A percentile compares a stretch with the other conserved stretches of the same genome.
Evolutionary conservation across 192 early-diverging fungal species (phyloP).

Genomic region (Backusella liffmaniae): DNA sequence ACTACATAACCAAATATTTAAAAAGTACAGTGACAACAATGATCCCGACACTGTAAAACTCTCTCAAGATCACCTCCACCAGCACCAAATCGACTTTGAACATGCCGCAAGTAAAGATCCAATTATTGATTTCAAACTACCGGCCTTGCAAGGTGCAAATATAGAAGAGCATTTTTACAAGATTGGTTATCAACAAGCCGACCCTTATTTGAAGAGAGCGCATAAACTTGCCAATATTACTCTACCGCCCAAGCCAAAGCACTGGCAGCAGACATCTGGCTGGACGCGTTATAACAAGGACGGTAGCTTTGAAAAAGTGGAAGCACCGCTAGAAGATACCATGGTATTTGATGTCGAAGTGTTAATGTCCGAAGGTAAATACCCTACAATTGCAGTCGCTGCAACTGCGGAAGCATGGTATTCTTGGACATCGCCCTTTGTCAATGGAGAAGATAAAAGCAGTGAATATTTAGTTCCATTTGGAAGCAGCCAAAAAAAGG

Average conservation of each 20-base stretch:
- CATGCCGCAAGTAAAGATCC: not conserved
- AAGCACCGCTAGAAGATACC: conserved; percentile 55
- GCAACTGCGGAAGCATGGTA: conserved; percentile 81
- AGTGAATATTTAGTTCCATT: conserved; percentile 67
- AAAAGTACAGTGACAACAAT: not conserved
- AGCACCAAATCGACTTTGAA: not conserved
- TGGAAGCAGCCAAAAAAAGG: conserved; percentile 28
- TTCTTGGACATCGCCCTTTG: conserved; percentile 86
- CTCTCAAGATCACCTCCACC: not conserved
- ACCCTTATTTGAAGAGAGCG: conserved; percentile 57
- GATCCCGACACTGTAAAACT: not conserved
- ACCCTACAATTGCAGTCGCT: conserved; percentile 81
- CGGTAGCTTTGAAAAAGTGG: conserved; percentile 34
- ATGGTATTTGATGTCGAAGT: conserved; percentile 91
- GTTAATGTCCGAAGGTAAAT: conserved; percentile 62
- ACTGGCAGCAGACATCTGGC: conserved; percentile 61
- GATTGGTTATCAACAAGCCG: conserved; percentile 65
- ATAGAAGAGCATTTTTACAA: conserved; percentile 79
- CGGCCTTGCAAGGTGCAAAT: conserved; percentile 35
- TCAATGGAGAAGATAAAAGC: conserved; percentile 46
- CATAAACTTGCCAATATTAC: conserved; percentile 36
- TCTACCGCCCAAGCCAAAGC: conserved; percentile 44
- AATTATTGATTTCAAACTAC: conserved; percentile 32
- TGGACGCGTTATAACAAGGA: conserved; percentile 81
- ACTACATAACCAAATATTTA: not conserved